Conservation (phyloP, 192 early-diverging fungal species). For the Cladochytrium replicatum region DNA sequence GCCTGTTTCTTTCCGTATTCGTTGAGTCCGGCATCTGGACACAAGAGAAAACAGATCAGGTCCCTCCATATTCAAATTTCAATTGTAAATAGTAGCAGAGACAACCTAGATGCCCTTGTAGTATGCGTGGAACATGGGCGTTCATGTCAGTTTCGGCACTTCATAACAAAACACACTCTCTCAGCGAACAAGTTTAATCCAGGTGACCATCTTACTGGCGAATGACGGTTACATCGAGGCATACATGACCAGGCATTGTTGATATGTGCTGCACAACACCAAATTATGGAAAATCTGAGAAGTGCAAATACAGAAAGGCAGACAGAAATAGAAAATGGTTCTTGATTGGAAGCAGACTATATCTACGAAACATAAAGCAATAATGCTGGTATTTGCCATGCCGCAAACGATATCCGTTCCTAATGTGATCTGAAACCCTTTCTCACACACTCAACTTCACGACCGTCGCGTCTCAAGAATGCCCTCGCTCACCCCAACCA, state of each 20-base stretch:
- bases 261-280: neutral
- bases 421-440: too few species aligned
- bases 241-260: neutral
- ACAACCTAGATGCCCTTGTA: slow-evolving; percentile 36
- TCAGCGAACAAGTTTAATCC: slow-evolving; percentile 7
- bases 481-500: too few species aligned
- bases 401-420: too few species aligned
- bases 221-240: slow-evolving; percentile 15
- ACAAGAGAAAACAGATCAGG: neutral
- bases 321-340: too few species aligned
- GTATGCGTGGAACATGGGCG: slow-evolving; percentile 19
- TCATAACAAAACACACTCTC: neutral
- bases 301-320: neutral
- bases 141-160: slow-evolving; percentile 42
- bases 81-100: neutral
- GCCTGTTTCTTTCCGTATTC: slow-evolving; percentile 27
- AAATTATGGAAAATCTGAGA: neutral
- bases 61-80: neutral
- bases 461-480: too few species aligned
- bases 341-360: too few species aligned
- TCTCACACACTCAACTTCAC: too few species aligned
- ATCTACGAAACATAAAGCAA: too few species aligned
- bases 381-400: too few species aligned
- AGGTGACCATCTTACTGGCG: slow-evolving; percentile 7
- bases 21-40: slow-evolving; percentile 28